These are phyloP conservation scores for Tuber borchii DNA, from an alignment of 495 filamentous ascomycete species.

Conservation along the genomic window DNA sequence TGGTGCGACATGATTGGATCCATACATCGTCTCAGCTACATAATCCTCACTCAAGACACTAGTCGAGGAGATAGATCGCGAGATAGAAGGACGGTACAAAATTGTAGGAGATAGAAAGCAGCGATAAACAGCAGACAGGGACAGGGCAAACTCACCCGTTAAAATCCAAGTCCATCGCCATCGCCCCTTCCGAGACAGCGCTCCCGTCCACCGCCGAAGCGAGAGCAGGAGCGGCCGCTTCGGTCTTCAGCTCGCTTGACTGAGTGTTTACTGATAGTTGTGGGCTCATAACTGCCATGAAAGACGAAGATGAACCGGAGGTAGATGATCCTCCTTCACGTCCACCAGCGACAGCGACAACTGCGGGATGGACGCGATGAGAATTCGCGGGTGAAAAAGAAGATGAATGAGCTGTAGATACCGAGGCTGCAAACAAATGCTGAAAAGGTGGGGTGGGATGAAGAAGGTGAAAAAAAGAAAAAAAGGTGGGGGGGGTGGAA, in stretches of 20 bases:
- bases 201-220: conserved; percentile 37
- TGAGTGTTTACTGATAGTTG: conserved; percentile 38
- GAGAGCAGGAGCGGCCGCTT: conserved; percentile 34
- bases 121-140: conserved; percentile 43
- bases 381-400: conserved; percentile 9
- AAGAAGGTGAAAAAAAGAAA: not conserved
- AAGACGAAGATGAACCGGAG: conserved; percentile 33
- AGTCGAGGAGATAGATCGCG: conserved; percentile 34
- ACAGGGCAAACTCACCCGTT: conserved; percentile 44
- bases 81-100: conserved; percentile 23
- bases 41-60: conserved; percentile 26
- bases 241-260: conserved; percentile 38
- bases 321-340: conserved; percentile 32
- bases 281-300: conserved; percentile 44
- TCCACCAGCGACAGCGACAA: conserved; percentile 35
- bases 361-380: conserved; percentile 31
- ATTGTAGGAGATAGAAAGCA: conserved; percentile 36
- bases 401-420: conserved; percentile 8
- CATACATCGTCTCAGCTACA: conserved; percentile 31
- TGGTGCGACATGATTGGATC: conserved; percentile 20
- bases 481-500: conserved; percentile 9
- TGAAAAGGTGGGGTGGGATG: conserved; percentile 13
- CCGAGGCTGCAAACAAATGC: conserved; percentile 13
- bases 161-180: conserved; percentile 44
- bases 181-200: conserved; percentile 41